phyloP scores from a whole-genome alignment of 108 stramenopile species.

The Asterionellopsis glacialis region DNA sequence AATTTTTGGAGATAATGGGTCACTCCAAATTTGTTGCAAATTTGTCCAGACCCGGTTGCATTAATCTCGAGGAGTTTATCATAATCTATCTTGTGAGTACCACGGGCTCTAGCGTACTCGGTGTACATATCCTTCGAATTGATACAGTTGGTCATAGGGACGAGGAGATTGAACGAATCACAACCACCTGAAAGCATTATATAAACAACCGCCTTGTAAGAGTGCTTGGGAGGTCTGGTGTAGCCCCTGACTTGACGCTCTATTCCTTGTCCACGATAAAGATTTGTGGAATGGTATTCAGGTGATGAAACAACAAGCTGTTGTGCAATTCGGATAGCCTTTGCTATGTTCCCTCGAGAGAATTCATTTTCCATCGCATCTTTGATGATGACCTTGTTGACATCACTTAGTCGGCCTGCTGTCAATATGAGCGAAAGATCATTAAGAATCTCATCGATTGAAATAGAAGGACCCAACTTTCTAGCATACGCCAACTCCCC shows the following conservation, averaged over 20 bases:
- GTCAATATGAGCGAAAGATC: constrained; percentile 55
- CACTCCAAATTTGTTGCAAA: constrained; percentile 58
- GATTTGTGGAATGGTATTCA: constrained; percentile 35
- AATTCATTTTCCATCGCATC: neutral
- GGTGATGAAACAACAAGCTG: constrained; percentile 36
- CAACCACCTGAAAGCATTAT: constrained; percentile 16
- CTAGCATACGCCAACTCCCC: too few relatives aligned
- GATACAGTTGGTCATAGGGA: constrained; percentile 7
- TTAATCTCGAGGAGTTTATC: constrained; percentile 13
- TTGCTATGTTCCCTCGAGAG: neutral
- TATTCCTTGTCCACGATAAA: neutral
- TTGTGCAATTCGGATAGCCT: constrained; percentile 26
- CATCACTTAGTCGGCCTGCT: constrained; percentile 40
- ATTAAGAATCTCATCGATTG: constrained; percentile 19
- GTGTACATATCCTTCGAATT: constrained; percentile 8
- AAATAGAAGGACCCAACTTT: too few relatives aligned
- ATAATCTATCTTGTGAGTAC: constrained; percentile 13
- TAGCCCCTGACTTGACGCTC: neutral
- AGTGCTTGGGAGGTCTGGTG: constrained; percentile 4
- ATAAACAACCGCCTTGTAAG: constrained; percentile 27
- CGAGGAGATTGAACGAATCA: constrained; percentile 18
- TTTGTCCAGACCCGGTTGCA: constrained; percentile 29
- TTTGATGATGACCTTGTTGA: constrained; percentile 8
- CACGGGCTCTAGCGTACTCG: constrained; percentile 30
- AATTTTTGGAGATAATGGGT: constrained; percentile 29